A percentile compares a stretch with the other conserved stretches of the same genome.
Conservation (phyloP, 306 rosid species). For the Trifolium repens region DNA sequence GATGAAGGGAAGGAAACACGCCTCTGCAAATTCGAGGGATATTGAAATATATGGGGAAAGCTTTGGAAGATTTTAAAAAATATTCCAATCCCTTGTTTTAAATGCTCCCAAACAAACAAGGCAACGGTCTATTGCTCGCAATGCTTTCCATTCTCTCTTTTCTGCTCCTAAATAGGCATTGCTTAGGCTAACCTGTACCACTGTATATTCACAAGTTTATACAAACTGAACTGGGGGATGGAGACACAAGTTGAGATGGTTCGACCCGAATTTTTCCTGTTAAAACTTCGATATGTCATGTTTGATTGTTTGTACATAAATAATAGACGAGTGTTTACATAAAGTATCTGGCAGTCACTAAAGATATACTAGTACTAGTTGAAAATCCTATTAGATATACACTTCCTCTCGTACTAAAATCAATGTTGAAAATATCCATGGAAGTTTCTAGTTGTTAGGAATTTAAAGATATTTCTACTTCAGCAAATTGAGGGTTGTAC, state of each 20-base stretch:
- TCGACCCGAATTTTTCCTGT: conserved; percentile 19
- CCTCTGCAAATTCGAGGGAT: neutral
- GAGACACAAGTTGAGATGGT: conserved; percentile 15
- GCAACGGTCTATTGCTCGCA: neutral
- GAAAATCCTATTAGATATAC: too few species aligned
- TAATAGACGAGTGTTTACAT: too few species aligned
- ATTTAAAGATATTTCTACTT: too few species aligned
- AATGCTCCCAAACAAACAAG: neutral
- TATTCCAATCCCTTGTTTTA: neutral
- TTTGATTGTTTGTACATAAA: too few species aligned
- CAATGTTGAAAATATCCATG: too few species aligned
- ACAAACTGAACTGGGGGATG: conserved; percentile 11
- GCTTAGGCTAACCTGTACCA: neutral
- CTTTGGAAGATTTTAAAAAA: neutral
- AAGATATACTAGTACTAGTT: too few species aligned
- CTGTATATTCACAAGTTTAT: conserved; percentile 24
- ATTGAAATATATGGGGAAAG: neutral
- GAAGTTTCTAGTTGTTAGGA: too few species aligned
- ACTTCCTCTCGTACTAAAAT: too few species aligned
- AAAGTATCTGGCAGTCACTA: too few species aligned
- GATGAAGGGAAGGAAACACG: neutral
- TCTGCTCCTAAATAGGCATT: neutral
- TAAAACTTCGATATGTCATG: too few species aligned
- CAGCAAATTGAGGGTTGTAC: too few species aligned
- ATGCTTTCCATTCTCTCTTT: neutral